Conservation (phyloP, 2,329 filamentous ascomycete genomes). For the Aspergillus sp. region DNA sequence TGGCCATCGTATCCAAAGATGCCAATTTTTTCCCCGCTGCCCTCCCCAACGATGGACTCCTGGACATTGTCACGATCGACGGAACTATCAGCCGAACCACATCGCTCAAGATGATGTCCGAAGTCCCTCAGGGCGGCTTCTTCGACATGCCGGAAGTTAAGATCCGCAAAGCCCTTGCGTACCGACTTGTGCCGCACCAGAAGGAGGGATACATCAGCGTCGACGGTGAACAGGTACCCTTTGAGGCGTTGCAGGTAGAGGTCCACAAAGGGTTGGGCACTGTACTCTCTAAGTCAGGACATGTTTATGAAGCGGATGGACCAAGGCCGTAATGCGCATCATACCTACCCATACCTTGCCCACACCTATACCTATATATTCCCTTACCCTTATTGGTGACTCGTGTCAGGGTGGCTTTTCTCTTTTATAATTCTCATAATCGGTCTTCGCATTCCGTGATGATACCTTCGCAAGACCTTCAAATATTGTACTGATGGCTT, state of each 20-base stretch:
- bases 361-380: too few relatives aligned
- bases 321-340: conserved; percentile 9
- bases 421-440: conserved; percentile 5
- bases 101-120: conserved; percentile 60
- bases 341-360: background rate
- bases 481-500: conserved; percentile 7
- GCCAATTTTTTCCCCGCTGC: conserved; percentile 76
- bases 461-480: conserved; percentile 25
- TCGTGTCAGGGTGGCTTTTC: background rate
- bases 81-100: conserved; percentile 62
- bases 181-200: conserved; percentile 69
- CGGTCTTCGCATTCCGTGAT: conserved; percentile 17
- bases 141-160: conserved; percentile 71
- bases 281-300: conserved; percentile 67
- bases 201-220: conserved; percentile 81
- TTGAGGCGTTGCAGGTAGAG: conserved; percentile 85
- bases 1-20: conserved; percentile 83
- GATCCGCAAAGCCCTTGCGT: conserved; percentile 81
- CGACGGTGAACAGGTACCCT: conserved; percentile 81
- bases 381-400: too few relatives aligned
- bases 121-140: conserved; percentile 64
- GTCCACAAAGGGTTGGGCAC: conserved; percentile 74
- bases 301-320: conserved; percentile 57
- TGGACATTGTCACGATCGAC: conserved; percentile 75
- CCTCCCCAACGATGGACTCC: conserved; percentile 70